Base-by-base conservation (phyloP, 768 basidiomycete species). In the Panaeolus cyanescens region DNA sequence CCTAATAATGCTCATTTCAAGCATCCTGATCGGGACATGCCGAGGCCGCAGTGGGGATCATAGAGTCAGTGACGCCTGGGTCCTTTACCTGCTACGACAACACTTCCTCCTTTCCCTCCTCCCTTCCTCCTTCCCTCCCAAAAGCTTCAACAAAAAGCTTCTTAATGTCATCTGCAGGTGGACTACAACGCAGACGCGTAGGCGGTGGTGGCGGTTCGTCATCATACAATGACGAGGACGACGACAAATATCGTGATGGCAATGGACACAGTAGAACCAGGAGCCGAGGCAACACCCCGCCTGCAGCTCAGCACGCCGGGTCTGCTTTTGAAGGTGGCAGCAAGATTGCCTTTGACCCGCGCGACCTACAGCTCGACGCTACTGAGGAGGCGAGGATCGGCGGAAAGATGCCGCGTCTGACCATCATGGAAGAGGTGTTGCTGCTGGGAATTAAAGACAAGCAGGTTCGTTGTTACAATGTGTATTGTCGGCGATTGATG, bases 351-450 rank as follows among this genome's bases (percentile, higher is more conserved):
- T 98, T 83, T 70, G 97, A 99, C 80, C 95, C 95, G 2, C 79
- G 94, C 58, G 97, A 99, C 77, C 74, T 97, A 65, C 78, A 82
- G 50, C 85, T 91, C 70, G 83, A 85, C 58, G 88, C 85, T 34
- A 82, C 82, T 45, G 86, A 90, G 66, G 86, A 88, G 63, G 80
- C 72, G 17, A 81, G 80, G 58, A 69, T 83, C 59, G 89, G 90
- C 3, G 91, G 89, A 19, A 87, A 84, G 74, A 83, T 90, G 74
- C 97, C 97, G 2, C 81, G 82, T 60, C 78, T 99, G 67, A 99
- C 97, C 25, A 83, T 99, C 59, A 92, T 99, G 92, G 97, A 99
- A 79, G 97, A 99, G 79, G 89, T 99, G 5, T 78, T 99, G 62
- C 75, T 99, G 59, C 77, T 99, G 12, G 97, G 97, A 4, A 79